phyloP scores from a whole-genome alignment of 2,329 filamentous ascomycete species.

The Elsinoe batatas region DNA sequence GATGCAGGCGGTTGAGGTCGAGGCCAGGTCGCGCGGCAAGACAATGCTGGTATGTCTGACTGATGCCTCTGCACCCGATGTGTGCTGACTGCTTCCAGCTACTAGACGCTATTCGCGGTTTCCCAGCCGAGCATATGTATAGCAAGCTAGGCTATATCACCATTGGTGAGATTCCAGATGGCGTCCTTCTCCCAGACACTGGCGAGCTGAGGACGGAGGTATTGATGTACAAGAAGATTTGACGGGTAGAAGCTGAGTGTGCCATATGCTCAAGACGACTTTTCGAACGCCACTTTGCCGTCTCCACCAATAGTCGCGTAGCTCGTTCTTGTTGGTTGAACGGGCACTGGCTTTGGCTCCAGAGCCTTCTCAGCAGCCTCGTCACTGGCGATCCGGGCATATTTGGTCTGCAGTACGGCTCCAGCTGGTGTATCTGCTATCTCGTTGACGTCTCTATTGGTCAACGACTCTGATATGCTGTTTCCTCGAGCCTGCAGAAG shows the following conservation, averaged over 20 bases:
- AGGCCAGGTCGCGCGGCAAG: conserved; percentile 41
- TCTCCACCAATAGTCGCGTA: conserved; percentile 26
- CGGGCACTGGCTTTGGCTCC: conserved; percentile 8
- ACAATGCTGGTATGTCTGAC: conserved; percentile 44
- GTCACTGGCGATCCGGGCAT: conserved; percentile 28
- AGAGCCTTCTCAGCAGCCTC: neutral
- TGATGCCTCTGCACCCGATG: neutral
- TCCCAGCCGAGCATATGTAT: conserved; percentile 45
- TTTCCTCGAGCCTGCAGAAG: conserved; percentile 81
- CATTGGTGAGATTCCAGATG: conserved; percentile 47
- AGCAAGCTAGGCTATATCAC: conserved; percentile 47
- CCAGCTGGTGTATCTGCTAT: conserved; percentile 76
- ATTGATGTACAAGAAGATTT: conserved; percentile 52
- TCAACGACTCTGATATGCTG: conserved; percentile 67
- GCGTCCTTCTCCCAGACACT: conserved; percentile 38
- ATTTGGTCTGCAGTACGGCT: conserved; percentile 41
- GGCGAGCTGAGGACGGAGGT: conserved; percentile 42
- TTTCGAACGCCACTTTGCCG: conserved; percentile 23
- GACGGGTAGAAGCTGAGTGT: neutral
- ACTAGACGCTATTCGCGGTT: conserved; percentile 45
- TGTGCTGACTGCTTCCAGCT: conserved; percentile 29
- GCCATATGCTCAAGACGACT: neutral
- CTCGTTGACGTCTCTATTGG: conserved; percentile 72
- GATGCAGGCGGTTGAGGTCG: conserved; percentile 45
- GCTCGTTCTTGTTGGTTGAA: conserved; percentile 24